Percentiles rank a stretch among this genome's conserved stretches.
Conservation (phyloP, 805 yeast species). For the Saccharomycopsis fibuligera region DNA sequence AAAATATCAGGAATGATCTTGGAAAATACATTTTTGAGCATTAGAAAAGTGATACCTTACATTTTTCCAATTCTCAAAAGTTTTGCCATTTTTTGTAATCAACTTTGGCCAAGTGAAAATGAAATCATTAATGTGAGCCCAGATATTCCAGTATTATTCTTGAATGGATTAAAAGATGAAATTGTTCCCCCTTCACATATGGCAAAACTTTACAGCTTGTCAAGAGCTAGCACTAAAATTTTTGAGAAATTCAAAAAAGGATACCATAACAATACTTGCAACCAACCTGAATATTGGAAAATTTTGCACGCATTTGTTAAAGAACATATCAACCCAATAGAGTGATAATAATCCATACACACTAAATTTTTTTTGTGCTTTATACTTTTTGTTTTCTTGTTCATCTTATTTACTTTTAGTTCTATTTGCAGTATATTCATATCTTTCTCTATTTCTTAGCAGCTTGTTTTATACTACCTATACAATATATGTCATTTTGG, state of each 20-base stretch:
- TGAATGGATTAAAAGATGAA: constrained; percentile 76
- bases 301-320: constrained; percentile 44
- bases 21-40: constrained; percentile 81
- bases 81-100: constrained; percentile 58
- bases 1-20: constrained; percentile 52
- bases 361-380: no score
- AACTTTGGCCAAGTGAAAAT: constrained; percentile 75
- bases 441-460: no score
- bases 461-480: no score
- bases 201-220: constrained; percentile 47
- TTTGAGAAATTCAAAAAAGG: constrained; percentile 52
- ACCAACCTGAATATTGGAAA: constrained; percentile 75
- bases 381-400: no score
- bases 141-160: constrained; percentile 57
- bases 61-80: constrained; percentile 62
- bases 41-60: constrained; percentile 66
- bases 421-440: no score
- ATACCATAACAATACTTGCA: constrained; percentile 77
- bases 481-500: no score
- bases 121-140: constrained; percentile 46
- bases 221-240: constrained; percentile 45
- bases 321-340: background rate
- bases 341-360: no score
- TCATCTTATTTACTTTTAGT: no score
- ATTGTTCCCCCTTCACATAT: constrained; percentile 88